Percentiles rank a stretch among this genome's conserved stretches.
phyloP scores from a whole-genome alignment of 2,329 filamentous ascomycete species.

The Microsporum canis region DNA sequence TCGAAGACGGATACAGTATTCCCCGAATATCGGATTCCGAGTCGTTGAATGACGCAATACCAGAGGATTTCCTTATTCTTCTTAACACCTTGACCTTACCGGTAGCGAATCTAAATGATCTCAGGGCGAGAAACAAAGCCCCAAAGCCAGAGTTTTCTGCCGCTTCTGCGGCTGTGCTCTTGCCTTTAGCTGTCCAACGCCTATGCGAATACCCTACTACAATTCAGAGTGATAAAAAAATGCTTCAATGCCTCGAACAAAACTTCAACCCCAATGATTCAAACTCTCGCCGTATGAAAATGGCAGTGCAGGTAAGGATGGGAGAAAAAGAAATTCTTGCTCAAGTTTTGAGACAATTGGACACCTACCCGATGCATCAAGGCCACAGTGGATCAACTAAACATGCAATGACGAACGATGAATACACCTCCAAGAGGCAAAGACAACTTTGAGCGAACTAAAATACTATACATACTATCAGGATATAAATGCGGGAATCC shows the following conservation, averaged over 20 bases:
- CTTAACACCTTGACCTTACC: slow-evolving; percentile 26
- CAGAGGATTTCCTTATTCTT: slow-evolving; percentile 31
- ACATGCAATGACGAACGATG: slow-evolving; percentile 20
- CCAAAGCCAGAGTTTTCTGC: slow-evolving; percentile 25
- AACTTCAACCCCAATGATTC: slow-evolving; percentile 13
- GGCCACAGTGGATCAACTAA: slow-evolving; percentile 20
- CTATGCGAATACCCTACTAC: slow-evolving; percentile 43
- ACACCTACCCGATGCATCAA: slow-evolving; percentile 18
- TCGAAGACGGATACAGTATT: slow-evolving; percentile 66
- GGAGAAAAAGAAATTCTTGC: slow-evolving; percentile 61
- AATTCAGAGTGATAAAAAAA: slow-evolving; percentile 40
- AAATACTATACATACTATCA: neutral
- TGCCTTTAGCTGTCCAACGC: slow-evolving; percentile 27
- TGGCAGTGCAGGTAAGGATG: slow-evolving; percentile 56
- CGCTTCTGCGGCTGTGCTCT: slow-evolving; percentile 22
- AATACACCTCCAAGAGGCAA: slow-evolving; percentile 19
- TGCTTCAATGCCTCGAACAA: slow-evolving; percentile 25
- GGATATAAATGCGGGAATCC: neutral
- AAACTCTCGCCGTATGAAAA: slow-evolving; percentile 33
- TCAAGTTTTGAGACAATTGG: slow-evolving; percentile 36
- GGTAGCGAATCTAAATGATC: slow-evolving; percentile 24
- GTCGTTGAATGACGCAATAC: slow-evolving; percentile 26
- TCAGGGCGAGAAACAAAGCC: slow-evolving; percentile 26
- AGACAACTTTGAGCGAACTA: neutral
- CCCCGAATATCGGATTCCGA: slow-evolving; percentile 21